Evolutionary conservation across 2,329 filamentous ascomycete genomes (phyloP).

Genomic region (Aschersonia sp.): DNA sequence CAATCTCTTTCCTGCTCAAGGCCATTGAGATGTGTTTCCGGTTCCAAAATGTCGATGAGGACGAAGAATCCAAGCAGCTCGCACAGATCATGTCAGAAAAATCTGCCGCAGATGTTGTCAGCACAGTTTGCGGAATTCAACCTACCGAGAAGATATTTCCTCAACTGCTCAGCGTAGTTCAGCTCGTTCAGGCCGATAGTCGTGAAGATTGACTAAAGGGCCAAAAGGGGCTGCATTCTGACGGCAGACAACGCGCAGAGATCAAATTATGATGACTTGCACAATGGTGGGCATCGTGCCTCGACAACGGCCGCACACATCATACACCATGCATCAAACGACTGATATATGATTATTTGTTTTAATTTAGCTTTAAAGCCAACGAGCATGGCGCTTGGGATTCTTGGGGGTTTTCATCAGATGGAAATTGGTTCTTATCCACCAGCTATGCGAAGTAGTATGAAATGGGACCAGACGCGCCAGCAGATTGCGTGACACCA

Average conservation of each 20-base stretch:
- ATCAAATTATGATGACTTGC: conserved; percentile 4
- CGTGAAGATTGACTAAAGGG: conserved; percentile 25
- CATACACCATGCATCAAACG: too few relatives aligned
- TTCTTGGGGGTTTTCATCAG: conserved; percentile 5
- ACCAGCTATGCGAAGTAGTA: neutral
- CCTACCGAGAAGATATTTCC: conserved; percentile 63
- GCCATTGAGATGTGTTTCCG: conserved; percentile 85
- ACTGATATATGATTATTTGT: conserved; percentile 4
- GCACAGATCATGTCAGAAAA: conserved; percentile 72
- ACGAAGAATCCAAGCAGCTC: conserved; percentile 78
- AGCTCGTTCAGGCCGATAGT: conserved; percentile 63
- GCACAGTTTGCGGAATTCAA: conserved; percentile 71
- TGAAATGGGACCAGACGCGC: too few relatives aligned
- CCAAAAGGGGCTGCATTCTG: neutral
- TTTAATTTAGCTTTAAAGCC: conserved; percentile 4
- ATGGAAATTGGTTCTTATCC: neutral
- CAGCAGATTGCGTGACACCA: conserved; percentile 1
- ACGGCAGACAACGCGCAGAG: neutral
- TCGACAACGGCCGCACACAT: too few relatives aligned
- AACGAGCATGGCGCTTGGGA: conserved; percentile 10
- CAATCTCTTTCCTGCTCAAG: conserved; percentile 59
- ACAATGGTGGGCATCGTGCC: neutral
- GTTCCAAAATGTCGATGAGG: conserved; percentile 87
- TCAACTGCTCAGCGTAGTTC: conserved; percentile 62
- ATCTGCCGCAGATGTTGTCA: conserved; percentile 59